Evolutionary conservation across 495 filamentous ascomycete species (phyloP).

Genomic region (Trichoderma parareesei): DNA sequence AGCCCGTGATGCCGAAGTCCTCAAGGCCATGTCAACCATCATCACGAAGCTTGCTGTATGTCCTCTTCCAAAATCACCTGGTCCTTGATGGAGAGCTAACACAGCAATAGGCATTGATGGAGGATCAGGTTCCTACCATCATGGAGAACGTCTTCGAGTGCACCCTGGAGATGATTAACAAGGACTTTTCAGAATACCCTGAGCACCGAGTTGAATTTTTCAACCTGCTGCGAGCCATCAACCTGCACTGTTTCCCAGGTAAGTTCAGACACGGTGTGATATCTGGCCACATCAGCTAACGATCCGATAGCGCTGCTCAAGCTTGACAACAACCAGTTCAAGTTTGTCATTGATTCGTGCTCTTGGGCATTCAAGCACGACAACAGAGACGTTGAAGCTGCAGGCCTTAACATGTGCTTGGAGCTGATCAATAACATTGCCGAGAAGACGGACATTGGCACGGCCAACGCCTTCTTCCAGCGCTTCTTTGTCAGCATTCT

Average conservation of each 20-base stretch:
- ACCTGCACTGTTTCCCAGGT: conserved; percentile 82
- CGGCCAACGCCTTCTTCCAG: conserved; percentile 90
- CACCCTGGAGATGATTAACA: conserved; percentile 99
- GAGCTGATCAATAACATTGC: conserved; percentile 97
- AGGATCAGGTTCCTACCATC: conserved; percentile 92
- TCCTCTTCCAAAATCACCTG: conserved; percentile 18
- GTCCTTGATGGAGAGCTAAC: conserved; percentile 19
- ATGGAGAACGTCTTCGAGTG: conserved; percentile 99
- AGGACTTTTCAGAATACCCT: conserved; percentile 98
- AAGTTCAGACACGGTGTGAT: conserved; percentile 5
- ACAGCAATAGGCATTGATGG: conserved; percentile 63
- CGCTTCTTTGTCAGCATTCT: conserved; percentile 92
- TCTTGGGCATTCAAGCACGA: conserved; percentile 99
- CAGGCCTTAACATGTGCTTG: conserved; percentile 97
- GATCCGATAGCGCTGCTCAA: conserved; percentile 63
- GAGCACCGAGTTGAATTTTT: conserved; percentile 98
- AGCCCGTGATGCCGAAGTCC: conserved; percentile 90
- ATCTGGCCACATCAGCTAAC: neutral
- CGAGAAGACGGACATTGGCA: conserved; percentile 72
- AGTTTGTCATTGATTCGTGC: conserved; percentile 98
- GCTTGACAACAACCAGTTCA: conserved; percentile 91
- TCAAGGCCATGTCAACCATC: conserved; percentile 96
- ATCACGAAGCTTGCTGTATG: conserved; percentile 91
- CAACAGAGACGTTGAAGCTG: conserved; percentile 94
- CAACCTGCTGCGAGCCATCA: conserved; percentile 90